A percentile compares a stretch with the other conserved stretches of the same genome.
Evolutionary conservation across 2,329 filamentous ascomycete species (phyloP).

Genomic region (Ophiostoma novo-ulmi): DNA sequence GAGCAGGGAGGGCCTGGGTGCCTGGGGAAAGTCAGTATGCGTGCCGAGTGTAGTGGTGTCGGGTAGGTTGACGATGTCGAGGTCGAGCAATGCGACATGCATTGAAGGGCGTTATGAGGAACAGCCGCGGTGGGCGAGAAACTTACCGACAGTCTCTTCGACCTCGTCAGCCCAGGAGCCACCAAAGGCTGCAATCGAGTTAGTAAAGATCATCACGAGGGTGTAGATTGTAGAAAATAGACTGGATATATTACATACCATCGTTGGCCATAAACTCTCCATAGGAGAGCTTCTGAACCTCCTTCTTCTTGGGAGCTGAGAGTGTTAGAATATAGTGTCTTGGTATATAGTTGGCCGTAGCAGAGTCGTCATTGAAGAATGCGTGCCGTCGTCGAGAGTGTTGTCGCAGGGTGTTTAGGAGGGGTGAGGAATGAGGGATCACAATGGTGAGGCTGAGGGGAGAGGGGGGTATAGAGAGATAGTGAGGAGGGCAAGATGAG

Average conservation of each 20-base stretch:
- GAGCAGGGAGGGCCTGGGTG: slow-evolving; percentile 52
- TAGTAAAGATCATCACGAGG: slow-evolving; percentile 5
- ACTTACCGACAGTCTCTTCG: slow-evolving; percentile 78
- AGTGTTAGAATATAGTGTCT: slow-evolving; percentile 32
- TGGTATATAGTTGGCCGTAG: not conserved
- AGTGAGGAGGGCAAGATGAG: not conserved
- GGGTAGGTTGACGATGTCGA: not conserved
- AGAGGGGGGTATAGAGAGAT: not conserved
- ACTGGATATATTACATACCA: slow-evolving; percentile 55
- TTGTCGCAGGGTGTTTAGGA: not conserved
- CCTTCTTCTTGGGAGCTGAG: slow-evolving; percentile 85
- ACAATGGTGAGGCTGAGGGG: not conserved
- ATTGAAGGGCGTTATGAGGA: not conserved
- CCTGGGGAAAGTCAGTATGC: slow-evolving; percentile 35
- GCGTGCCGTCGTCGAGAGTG: not conserved
- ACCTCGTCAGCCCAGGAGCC: slow-evolving; percentile 99
- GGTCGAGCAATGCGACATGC: slow-evolving; percentile 12
- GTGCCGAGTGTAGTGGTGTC: not conserved
- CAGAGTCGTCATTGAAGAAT: not conserved
- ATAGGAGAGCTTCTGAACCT: slow-evolving; percentile 94
- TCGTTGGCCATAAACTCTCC: slow-evolving; percentile 91
- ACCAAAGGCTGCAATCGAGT: slow-evolving; percentile 41
- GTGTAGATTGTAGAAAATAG: slow-evolving; percentile 10
- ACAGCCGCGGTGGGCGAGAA: slow-evolving; percentile 9
- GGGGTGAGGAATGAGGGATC: not conserved